Base-by-base conservation (phyloP, 2,329 filamentous ascomycete species). In the Clonostachys solani region DNA sequence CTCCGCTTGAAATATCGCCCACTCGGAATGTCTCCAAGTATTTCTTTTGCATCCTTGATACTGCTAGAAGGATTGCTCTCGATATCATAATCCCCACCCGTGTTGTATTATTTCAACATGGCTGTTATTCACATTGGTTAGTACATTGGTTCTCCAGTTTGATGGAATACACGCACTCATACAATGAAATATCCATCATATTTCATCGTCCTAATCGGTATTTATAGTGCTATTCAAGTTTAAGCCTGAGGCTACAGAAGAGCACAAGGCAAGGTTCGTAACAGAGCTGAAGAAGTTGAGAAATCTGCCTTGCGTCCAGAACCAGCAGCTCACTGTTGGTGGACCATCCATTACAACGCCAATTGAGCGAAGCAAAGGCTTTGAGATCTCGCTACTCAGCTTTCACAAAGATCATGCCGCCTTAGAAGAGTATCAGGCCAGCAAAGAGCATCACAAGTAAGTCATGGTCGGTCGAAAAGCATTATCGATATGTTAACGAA, bases 281-380 rank as follows among this genome's bases (percentile, higher is more conserved):
- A 52, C 50, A 0, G 69, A 79, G 48, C 62, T 80, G 6, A 76
- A 72, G 49, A 68, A 67, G 1, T 64, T 81, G n/a, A 76, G 74
- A 40, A 47, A 56, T 4, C 60, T 80, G 4, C 50, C 73, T 0
- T 77, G 69, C 38, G 75, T 80, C 18, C 68, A 75, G 43, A 56
- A 70, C 12, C 63, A 69, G n/a, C 66, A 68, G 2, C 66, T 80
- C 1, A 56, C 75, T 1, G 76, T 80, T 5, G 77, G 77, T 0
- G 74, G 77, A 0, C 75, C 75, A 0, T 77, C 75, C 0, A 65
- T 80, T 6, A 80, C 77, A 0, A 64, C 73, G 18, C 76, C 77
- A 0, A 69, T 74, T 9, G 73, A 73, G 34, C 63, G 70, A 16
- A 80, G 75, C 57, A 77, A 80, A 50, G 76, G 76, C 0, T 80